phyloP scores from a whole-genome alignment of 192 early-diverging fungal species.

The Backusella circina region DNA sequence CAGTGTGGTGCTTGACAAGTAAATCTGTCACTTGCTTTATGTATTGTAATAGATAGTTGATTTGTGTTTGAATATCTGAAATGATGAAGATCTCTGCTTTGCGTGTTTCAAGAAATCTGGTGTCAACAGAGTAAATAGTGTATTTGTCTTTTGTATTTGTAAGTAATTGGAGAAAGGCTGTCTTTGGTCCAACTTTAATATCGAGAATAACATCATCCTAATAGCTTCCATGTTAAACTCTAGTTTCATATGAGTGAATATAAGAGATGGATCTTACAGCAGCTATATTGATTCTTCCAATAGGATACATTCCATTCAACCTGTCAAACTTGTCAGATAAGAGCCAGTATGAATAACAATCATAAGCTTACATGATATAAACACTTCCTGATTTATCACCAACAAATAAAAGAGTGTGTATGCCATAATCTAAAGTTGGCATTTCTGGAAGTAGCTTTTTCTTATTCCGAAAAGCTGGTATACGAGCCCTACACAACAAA shows the following conservation, averaged over 20 bases:
- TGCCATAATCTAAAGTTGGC: neutral
- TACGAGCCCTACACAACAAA: neutral
- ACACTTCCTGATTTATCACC: neutral
- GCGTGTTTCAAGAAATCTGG: neutral
- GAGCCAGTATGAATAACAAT: no score
- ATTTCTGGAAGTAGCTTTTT: neutral
- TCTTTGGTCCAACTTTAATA: neutral
- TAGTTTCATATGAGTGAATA: no score
- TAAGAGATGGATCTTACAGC: neutral
- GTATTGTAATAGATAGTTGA: constrained; percentile 4
- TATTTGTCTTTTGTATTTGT: neutral
- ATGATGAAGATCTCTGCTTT: constrained; percentile 3
- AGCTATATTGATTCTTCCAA: neutral
- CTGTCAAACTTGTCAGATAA: no score
- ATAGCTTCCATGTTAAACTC: neutral
- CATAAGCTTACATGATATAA: constrained; percentile 3
- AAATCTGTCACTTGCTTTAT: neutral
- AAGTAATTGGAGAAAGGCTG: neutral
- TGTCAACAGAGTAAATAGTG: neutral
- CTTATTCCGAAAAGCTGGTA: neutral
- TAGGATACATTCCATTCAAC: constrained; percentile 9
- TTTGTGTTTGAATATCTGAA: constrained; percentile 5
- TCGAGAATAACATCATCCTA: neutral
- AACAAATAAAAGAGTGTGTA: neutral
- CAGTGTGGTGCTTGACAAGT: neutral